Conservation (phyloP, 2,329 filamentous ascomycete species). For the Cladosporium sphaerospermum region DNA sequence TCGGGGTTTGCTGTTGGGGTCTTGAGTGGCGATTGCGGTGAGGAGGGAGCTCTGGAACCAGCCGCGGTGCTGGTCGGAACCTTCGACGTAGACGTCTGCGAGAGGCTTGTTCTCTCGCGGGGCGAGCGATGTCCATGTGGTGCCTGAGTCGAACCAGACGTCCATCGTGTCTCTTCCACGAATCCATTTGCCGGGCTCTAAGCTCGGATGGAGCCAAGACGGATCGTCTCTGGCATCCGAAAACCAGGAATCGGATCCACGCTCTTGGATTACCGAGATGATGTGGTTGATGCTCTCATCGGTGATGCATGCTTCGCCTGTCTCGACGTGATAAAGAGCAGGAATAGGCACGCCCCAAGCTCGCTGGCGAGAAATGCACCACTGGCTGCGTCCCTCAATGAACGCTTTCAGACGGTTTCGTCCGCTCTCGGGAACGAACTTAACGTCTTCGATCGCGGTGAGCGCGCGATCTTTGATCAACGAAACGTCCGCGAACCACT, state of each 20-base stretch:
- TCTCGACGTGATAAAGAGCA: constrained; percentile 66
- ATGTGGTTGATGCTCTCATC: constrained; percentile 77
- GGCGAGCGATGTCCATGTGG: constrained; percentile 67
- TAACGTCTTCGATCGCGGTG: constrained; percentile 61
- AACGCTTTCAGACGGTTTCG: constrained; percentile 75
- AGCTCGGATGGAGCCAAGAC: constrained; percentile 65
- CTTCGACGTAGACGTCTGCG: constrained; percentile 88
- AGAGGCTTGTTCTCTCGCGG: constrained; percentile 35
- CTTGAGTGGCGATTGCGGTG: constrained; percentile 67
- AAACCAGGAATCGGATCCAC: constrained; percentile 93
- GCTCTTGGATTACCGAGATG: constrained; percentile 66
- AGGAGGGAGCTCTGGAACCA: constrained; percentile 98
- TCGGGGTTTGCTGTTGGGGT: constrained; percentile 32
- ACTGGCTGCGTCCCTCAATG: constrained; percentile 80
- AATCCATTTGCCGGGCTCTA: constrained; percentile 54
- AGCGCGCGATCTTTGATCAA: constrained; percentile 72
- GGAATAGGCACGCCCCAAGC: constrained; percentile 97
- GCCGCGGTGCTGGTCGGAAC: constrained; percentile 90
- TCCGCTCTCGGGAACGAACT: constrained; percentile 72
- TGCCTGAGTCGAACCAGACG: constrained; percentile 98
- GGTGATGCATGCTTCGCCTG: constrained; percentile 64
- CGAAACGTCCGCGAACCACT: constrained; percentile 95
- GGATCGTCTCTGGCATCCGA: constrained; percentile 69
- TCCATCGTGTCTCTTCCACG: constrained; percentile 96
- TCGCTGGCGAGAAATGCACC: constrained; percentile 95